A percentile compares a stretch with the other conserved stretches of the same genome.
phyloP scores from a whole-genome alignment of 2,329 filamentous ascomycete species.

The Fusarium tricinctum region DNA sequence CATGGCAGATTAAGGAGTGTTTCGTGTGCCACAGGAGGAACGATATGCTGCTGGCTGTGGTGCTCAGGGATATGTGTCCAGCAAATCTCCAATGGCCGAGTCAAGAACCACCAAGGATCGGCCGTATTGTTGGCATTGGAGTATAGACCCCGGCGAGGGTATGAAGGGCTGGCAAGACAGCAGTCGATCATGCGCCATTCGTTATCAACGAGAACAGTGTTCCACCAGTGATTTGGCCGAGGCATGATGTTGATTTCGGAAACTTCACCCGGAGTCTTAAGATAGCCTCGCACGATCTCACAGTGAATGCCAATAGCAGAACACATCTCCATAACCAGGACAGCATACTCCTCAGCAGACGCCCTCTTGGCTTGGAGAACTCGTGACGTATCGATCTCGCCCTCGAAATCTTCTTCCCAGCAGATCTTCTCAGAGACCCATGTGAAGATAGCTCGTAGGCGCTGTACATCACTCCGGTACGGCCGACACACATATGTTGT shows the following conservation, averaged over 20 bases:
- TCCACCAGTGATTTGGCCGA: slow-evolving; percentile 98
- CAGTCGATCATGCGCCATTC: slow-evolving; percentile 98
- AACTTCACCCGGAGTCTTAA: slow-evolving; percentile 89
- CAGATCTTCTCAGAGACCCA: slow-evolving; percentile 96
- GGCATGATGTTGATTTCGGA: slow-evolving; percentile 85
- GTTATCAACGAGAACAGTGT: slow-evolving; percentile 89
- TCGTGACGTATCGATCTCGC: slow-evolving; percentile 83
- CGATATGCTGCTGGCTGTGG: slow-evolving; percentile 91
- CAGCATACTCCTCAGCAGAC: slow-evolving; percentile 90
- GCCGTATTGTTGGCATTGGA: slow-evolving; percentile 80
- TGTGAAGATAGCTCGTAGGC: slow-evolving; percentile 93
- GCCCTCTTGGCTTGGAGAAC: slow-evolving; percentile 88
- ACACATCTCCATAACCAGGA: slow-evolving; percentile 94
- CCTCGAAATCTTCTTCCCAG: slow-evolving; percentile 96
- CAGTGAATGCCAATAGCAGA: slow-evolving; percentile 87
- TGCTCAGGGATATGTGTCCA: slow-evolving; percentile 95
- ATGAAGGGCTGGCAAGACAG: slow-evolving; percentile 90
- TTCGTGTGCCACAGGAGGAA: slow-evolving; percentile 87
- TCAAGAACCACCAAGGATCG: slow-evolving; percentile 94
- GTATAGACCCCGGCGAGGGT: slow-evolving; percentile 83
- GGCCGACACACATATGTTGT: slow-evolving; percentile 94
- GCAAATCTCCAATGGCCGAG: slow-evolving; percentile 88
- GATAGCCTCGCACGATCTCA: slow-evolving; percentile 88
- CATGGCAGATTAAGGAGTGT: slow-evolving; percentile 88
- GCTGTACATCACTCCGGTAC: slow-evolving; percentile 93